Evolutionary conservation across 495 filamentous ascomycete genomes (phyloP).

Genomic region (Rusavskia elegans): DNA sequence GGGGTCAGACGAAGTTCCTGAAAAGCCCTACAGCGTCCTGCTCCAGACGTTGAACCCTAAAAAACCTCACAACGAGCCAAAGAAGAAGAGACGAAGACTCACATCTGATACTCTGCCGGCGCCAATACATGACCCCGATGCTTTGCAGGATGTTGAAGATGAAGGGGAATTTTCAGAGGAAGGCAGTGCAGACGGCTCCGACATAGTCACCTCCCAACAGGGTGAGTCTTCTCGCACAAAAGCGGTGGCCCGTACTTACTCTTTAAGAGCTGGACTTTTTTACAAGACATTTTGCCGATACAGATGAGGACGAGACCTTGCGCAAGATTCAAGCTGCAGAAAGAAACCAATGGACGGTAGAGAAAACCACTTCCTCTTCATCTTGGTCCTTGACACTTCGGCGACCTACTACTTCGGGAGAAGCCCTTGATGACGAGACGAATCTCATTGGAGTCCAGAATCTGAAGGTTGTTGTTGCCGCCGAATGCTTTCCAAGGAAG

Average conservation of each 20-base stretch:
- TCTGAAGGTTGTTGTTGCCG: not conserved
- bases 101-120: constrained; percentile 18
- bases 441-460: not conserved
- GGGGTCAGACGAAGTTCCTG: constrained; percentile 20
- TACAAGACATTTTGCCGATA: constrained; percentile 56
- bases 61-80: constrained; percentile 35
- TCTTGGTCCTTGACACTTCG: not conserved
- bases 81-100: constrained; percentile 53
- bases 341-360: constrained; percentile 39
- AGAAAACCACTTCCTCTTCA: not conserved
- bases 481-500: not conserved
- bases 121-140: constrained; percentile 25
- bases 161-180: constrained; percentile 15
- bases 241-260: not conserved
- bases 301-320: constrained; percentile 39
- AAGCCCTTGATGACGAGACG: not conserved
- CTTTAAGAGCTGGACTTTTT: constrained; percentile 39
- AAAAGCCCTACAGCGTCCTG: constrained; percentile 46
- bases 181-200: constrained; percentile 24
- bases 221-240: not conserved
- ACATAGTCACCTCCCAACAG: constrained; percentile 22
- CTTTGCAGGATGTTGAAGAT: constrained; percentile 18
- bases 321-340: constrained; percentile 34
- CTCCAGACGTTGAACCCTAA: constrained; percentile 41
- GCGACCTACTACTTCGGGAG: not conserved